phyloP scores from a whole-genome alignment of 2,329 filamentous ascomycete species.

The Fusarium dimerum region DNA sequence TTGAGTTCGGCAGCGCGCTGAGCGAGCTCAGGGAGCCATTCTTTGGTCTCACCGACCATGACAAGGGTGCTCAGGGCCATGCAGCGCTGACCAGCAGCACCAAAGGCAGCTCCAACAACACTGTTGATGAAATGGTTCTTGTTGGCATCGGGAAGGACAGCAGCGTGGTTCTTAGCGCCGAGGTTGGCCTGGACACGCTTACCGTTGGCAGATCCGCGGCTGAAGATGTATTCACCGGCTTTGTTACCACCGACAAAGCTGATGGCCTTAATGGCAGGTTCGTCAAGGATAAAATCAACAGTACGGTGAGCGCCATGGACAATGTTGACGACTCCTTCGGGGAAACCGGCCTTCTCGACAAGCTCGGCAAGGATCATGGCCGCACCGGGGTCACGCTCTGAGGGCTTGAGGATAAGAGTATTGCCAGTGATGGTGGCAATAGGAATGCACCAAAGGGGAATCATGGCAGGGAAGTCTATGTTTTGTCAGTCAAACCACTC shows the following conservation, averaged over 20 bases:
- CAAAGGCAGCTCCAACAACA: conserved; percentile 81
- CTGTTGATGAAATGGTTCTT: conserved; percentile 88
- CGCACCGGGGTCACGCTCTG: conserved; percentile 80
- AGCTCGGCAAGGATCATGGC: conserved; percentile 85
- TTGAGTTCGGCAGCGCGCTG: conserved; percentile 72
- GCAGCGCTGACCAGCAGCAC: conserved; percentile 81
- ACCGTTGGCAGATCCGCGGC: conserved; percentile 76
- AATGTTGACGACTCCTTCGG: conserved; percentile 78
- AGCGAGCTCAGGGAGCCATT: conserved; percentile 78
- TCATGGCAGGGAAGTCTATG: conserved; percentile 86
- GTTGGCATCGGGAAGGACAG: conserved; percentile 82
- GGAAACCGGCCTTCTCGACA: conserved; percentile 77
- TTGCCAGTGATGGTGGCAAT: conserved; percentile 84
- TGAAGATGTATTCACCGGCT: conserved; percentile 85
- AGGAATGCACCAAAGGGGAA: conserved; percentile 87
- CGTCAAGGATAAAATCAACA: conserved; percentile 84
- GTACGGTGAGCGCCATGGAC: conserved; percentile 79
- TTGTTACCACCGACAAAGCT: conserved; percentile 87
- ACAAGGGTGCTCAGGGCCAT: conserved; percentile 85
- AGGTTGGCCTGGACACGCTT: conserved; percentile 89
- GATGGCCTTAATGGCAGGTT: conserved; percentile 82
- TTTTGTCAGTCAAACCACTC: conserved; percentile 7
- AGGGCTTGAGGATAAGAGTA: conserved; percentile 82
- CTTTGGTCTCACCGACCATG: conserved; percentile 81
- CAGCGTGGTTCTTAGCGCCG: conserved; percentile 86